phyloP scores from a whole-genome alignment of 2,329 filamentous ascomycete species.

The Cadophora gregata region DNA sequence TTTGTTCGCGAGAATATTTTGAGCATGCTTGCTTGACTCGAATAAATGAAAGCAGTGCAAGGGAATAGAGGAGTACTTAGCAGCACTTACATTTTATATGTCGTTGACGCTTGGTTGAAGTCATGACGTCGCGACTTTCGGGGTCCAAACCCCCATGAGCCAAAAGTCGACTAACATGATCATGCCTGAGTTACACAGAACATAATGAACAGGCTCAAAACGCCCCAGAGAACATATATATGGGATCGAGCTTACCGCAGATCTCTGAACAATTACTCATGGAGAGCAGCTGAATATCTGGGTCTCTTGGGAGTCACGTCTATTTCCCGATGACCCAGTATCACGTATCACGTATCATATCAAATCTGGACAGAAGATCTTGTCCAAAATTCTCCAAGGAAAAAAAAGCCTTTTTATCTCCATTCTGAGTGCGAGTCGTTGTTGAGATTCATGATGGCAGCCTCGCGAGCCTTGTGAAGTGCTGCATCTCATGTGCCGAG shows the following conservation, averaged over 20 bases:
- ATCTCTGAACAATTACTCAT: too few relatives aligned
- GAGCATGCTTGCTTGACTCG: conserved; percentile 12
- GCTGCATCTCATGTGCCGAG: conserved; percentile 2
- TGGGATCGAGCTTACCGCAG: too few relatives aligned
- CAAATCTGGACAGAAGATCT: not conserved
- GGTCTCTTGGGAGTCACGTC: too few relatives aligned
- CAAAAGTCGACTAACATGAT: not conserved
- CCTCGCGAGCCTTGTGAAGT: conserved; percentile 11
- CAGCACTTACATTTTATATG: not conserved
- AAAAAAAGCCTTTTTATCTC: not conserved
- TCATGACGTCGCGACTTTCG: not conserved
- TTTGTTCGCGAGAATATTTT: conserved; percentile 16
- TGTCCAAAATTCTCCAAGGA: not conserved
- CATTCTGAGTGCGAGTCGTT: not conserved
- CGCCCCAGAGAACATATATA: not conserved
- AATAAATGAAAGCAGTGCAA: not conserved
- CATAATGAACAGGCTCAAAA: not conserved
- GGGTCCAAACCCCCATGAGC: not conserved
- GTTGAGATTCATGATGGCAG: conserved; percentile 4
- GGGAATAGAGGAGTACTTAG: not conserved
- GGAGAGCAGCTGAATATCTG: too few relatives aligned
- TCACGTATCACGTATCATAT: not conserved
- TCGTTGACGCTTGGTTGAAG: not conserved
- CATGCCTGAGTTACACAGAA: not conserved
- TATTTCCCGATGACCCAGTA: too few relatives aligned